Evolutionary conservation across 495 filamentous ascomycete genomes (phyloP).

Genomic region (Hypomontagnella monticulosa): DNA sequence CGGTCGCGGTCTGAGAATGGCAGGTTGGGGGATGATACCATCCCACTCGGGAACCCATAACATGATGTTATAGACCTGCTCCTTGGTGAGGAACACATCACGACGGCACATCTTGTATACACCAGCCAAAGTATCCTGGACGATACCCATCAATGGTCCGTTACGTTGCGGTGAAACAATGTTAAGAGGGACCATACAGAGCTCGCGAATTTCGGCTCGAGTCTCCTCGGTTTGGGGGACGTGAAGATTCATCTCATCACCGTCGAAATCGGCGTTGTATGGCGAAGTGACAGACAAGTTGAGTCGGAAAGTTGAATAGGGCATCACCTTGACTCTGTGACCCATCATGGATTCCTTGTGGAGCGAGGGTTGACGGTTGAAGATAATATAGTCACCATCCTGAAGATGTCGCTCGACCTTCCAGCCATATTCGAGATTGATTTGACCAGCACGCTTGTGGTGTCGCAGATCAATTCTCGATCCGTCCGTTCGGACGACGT

Average conservation of each 20-base stretch:
- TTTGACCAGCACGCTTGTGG: conserved; percentile 82
- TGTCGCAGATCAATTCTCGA: conserved; percentile 94
- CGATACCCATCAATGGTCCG: conserved; percentile 98
- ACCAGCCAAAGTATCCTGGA: conserved; percentile 95
- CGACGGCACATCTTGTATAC: conserved; percentile 96
- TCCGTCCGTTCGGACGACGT: conserved; percentile 90
- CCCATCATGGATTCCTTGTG: conserved; percentile 99
- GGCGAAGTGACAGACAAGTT: conserved; percentile 98
- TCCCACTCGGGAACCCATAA: conserved; percentile 99
- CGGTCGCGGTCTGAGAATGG: conserved; percentile 89
- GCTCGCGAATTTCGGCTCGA: conserved; percentile 87
- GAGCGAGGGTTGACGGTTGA: conserved; percentile 98
- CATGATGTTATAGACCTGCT: conserved; percentile 93
- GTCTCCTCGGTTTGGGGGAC: conserved; percentile 97
- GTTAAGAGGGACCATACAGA: conserved; percentile 96
- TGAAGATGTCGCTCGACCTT: conserved; percentile 96
- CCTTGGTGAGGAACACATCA: conserved; percentile 88
- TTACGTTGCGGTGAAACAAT: conserved; percentile 99
- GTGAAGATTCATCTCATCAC: conserved; percentile 99
- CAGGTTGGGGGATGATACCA: conserved; percentile 88
- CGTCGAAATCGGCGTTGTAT: conserved; percentile 99
- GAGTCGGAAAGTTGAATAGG: conserved; percentile 96
- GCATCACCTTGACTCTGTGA: conserved; percentile 96
- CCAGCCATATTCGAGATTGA: conserved; percentile 93
- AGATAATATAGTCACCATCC: conserved; percentile 96